A percentile compares a stretch with the other conserved stretches of the same genome.
phyloP scores from a whole-genome alignment of 768 basidiomycete genomes.

The Boletus tomentosulus region DNA sequence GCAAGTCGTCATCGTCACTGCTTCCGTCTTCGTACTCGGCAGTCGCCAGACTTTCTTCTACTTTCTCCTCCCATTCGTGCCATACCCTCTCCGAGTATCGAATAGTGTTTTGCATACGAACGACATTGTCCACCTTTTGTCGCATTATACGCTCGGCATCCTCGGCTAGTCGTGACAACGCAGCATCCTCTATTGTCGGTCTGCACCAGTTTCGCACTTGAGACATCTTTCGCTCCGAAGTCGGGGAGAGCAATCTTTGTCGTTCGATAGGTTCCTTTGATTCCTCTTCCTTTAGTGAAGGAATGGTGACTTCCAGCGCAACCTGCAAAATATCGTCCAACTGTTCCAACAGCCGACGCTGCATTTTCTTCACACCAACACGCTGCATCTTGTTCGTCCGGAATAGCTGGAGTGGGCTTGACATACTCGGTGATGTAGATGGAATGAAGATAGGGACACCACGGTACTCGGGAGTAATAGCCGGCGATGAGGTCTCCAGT shows the following conservation, averaged over 20 bases:
- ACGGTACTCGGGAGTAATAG: slow-evolving; percentile 71
- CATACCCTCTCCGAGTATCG: slow-evolving; percentile 95
- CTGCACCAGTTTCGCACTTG: slow-evolving; percentile 83
- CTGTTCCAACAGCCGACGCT: slow-evolving; percentile 76
- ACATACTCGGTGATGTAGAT: slow-evolving; percentile 63
- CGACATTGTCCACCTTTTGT: slow-evolving; percentile 91
- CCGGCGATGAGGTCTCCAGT: slow-evolving; percentile 71
- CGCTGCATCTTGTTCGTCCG: slow-evolving; percentile 74
- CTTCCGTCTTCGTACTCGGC: slow-evolving; percentile 54
- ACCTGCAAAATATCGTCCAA: slow-evolving; percentile 82
- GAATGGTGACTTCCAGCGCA: slow-evolving; percentile 78
- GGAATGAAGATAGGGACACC: slow-evolving; percentile 82
- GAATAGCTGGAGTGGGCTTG: slow-evolving; percentile 75
- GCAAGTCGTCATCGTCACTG: slow-evolving; percentile 41
- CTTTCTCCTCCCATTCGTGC: slow-evolving; percentile 93
- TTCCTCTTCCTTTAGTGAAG: slow-evolving; percentile 88
- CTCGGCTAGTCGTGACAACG: slow-evolving; percentile 74
- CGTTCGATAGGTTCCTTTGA: slow-evolving; percentile 88
- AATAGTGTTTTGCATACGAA: slow-evolving; percentile 95
- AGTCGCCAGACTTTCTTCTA: slow-evolving; percentile 61
- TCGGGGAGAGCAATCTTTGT: slow-evolving; percentile 83
- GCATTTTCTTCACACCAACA: slow-evolving; percentile 76
- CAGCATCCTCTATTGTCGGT: slow-evolving; percentile 81
- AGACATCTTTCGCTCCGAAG: slow-evolving; percentile 83
- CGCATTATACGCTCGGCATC: slow-evolving; percentile 88